Base-by-base conservation (phyloP, 1,284 basidiomycete species). In the Trametes hirsuta region DNA sequence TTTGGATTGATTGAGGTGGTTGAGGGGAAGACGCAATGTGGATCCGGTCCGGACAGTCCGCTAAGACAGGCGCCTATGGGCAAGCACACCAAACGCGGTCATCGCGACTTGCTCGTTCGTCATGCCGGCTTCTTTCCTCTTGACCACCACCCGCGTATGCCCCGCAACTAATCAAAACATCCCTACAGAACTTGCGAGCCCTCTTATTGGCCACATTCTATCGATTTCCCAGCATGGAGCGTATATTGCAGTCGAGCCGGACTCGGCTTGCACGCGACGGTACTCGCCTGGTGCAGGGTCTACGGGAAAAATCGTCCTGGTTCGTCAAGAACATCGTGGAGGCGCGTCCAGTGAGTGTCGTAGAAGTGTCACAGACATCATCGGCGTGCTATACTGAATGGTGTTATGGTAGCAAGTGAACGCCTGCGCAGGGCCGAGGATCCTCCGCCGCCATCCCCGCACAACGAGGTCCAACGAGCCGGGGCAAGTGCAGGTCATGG, bases 261-360 rank as follows among this genome's bases (percentile, higher is more conserved):
- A 41, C 56, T 58, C 56, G 56, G 49, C 56, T 52, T 11, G 42
- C 37, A 30, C 41, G 50, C 25, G 48, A 24, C 4, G 47, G 47
- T 4, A 14, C 42, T 22, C 42, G 37, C 42, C 47, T 61, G 36
- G 49, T 51, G 53, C 50, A 47, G 41, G 50, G 44, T 39, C 51
- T 64, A 21, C 53, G 39, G 15, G 48, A 62, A 47, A 62, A 49
- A 30, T 51, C 57, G 36, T 51, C 35, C 21, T 60, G 58, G 63
- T 60, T 65, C 35, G 24, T 60, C 18, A 22, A 55, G 41, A 59
- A 62, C 58, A 60, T 65, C 53, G 48, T 58, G 18, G 41, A 25
- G n/a, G 53, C 55, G 47, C 63, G 53, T 53, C 63, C 63, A 3
- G 63, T 65, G 36, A 62, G 63, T 59, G 18, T 18, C 22, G 34